phyloP scores from a whole-genome alignment of 2,329 filamentous ascomycete genomes.

The Paraconiothyrium brasiliense region DNA sequence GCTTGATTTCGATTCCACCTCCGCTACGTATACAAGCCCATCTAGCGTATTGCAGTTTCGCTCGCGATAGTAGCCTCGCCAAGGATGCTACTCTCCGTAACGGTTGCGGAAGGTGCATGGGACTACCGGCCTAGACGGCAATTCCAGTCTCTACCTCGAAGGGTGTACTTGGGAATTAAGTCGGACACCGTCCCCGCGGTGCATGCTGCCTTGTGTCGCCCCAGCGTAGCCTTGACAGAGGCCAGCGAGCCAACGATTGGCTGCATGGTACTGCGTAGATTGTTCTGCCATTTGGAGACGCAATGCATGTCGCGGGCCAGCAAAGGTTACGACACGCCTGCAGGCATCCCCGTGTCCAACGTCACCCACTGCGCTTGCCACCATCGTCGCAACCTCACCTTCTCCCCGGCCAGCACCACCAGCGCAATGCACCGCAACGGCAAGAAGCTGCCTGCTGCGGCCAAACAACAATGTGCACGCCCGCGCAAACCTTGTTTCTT shows the following conservation, averaged over 20 bases:
- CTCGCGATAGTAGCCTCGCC: conserved; percentile 8
- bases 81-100: conserved; percentile 9
- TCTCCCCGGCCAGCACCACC: neutral
- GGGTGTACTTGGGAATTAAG: neutral
- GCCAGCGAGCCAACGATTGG: neutral
- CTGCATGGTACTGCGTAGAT: neutral
- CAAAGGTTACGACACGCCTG: neutral
- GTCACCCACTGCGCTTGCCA: conserved; percentile 9
- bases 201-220: neutral
- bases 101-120: conserved; percentile 13
- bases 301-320: neutral
- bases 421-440: conserved; percentile 14
- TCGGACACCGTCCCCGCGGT: neutral
- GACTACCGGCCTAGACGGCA: neutral
- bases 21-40: conserved; percentile 5
- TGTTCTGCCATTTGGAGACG: neutral
- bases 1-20: conserved; percentile 8
- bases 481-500: conserved; percentile 8
- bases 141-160: conserved; percentile 3
- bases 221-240: neutral
- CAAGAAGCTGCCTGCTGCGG: conserved; percentile 14
- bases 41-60: conserved; percentile 13
- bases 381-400: conserved; percentile 5
- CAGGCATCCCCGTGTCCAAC: neutral
- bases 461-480: conserved; percentile 20